These are phyloP conservation scores for Fusarium sambucinum DNA, from an alignment of 2,329 filamentous ascomycete genomes.

Conservation along the genomic window DNA sequence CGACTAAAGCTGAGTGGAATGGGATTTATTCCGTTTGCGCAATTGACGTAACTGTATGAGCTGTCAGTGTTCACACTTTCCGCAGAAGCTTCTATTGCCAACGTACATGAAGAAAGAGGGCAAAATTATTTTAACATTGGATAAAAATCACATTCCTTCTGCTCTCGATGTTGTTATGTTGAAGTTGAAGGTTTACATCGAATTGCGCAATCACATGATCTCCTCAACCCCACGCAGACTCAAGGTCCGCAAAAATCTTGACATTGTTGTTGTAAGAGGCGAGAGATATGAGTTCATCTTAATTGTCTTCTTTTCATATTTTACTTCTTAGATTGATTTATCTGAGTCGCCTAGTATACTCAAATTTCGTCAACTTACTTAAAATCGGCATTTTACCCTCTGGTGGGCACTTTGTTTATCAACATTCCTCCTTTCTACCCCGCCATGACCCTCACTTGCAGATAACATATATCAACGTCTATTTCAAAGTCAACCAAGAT, in stretches of 20 bases:
- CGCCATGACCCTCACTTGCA: constrained; percentile 33
- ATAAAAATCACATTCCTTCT: background rate
- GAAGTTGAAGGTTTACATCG: background rate
- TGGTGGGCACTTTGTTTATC: background rate
- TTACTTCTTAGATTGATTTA: background rate
- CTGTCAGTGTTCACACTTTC: background rate
- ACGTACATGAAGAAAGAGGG: background rate
- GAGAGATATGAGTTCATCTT: constrained; percentile 17
- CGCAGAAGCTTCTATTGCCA: no score
- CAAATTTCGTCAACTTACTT: background rate
- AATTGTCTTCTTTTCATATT: background rate
- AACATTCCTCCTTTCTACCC: constrained; percentile 16
- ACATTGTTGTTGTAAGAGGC: constrained; percentile 15
- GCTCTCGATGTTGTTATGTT: background rate
- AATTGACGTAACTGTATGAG: constrained; percentile 10
- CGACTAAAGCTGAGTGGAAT: background rate
- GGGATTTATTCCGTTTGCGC: constrained; percentile 3
- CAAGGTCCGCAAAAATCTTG: constrained; percentile 30
- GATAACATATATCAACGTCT: constrained; percentile 13
- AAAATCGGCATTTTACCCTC: background rate
- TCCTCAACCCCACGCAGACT: constrained; percentile 31
- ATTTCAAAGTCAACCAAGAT: constrained; percentile 30
- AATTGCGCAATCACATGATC: constrained; percentile 40
- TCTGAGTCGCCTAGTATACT: background rate
- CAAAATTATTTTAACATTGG: background rate